Evolutionary conservation across 2,329 filamentous ascomycete genomes (phyloP).

Genomic region (Coniochaeta sp.): DNA sequence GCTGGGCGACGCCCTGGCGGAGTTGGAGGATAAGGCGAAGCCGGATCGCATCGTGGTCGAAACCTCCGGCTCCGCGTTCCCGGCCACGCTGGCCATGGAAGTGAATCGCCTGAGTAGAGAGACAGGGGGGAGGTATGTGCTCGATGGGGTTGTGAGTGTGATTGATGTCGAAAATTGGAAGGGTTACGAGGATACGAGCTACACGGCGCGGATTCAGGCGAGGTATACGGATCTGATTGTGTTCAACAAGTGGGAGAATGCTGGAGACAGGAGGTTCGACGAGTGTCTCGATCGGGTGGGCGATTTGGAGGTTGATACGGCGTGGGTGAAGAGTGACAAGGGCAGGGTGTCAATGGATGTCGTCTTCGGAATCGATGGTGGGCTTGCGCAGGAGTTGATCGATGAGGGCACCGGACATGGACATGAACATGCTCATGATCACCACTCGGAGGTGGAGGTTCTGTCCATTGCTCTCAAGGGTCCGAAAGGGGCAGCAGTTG

Average conservation of each 20-base stretch:
- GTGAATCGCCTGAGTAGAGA: slow-evolving; percentile 72
- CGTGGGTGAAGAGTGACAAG: slow-evolving; percentile 77
- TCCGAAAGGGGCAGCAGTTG: slow-evolving; percentile 30
- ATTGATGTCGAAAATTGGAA: slow-evolving; percentile 94
- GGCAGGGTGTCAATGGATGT: slow-evolving; percentile 73
- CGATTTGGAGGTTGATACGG: slow-evolving; percentile 71
- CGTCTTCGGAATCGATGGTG: slow-evolving; percentile 81
- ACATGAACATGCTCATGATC: slow-evolving; percentile 38
- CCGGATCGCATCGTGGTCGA: slow-evolving; percentile 92
- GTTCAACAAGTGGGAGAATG: slow-evolving; percentile 86
- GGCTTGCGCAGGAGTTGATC: slow-evolving; percentile 52
- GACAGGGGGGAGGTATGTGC: slow-evolving; percentile 57
- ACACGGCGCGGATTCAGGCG: slow-evolving; percentile 82
- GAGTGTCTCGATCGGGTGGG: slow-evolving; percentile 70
- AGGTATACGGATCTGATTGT: slow-evolving; percentile 85
- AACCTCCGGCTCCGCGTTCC: slow-evolving; percentile 82
- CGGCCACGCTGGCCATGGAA: slow-evolving; percentile 84
- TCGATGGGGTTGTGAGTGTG: slow-evolving; percentile 84
- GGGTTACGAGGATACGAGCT: slow-evolving; percentile 85
- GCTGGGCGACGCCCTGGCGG: slow-evolving; percentile 69
- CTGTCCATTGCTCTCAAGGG: slow-evolving; percentile 66
- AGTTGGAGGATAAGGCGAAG: slow-evolving; percentile 46
- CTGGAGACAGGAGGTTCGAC: slow-evolving; percentile 67
- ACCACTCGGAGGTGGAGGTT: slow-evolving; percentile 89
- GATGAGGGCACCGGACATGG: slow-evolving; percentile 25